Percentiles rank a stretch among this genome's conserved stretches.
Conservation (phyloP, 1,284 basidiomycete species). For the Fomitopsis schrenkii region DNA sequence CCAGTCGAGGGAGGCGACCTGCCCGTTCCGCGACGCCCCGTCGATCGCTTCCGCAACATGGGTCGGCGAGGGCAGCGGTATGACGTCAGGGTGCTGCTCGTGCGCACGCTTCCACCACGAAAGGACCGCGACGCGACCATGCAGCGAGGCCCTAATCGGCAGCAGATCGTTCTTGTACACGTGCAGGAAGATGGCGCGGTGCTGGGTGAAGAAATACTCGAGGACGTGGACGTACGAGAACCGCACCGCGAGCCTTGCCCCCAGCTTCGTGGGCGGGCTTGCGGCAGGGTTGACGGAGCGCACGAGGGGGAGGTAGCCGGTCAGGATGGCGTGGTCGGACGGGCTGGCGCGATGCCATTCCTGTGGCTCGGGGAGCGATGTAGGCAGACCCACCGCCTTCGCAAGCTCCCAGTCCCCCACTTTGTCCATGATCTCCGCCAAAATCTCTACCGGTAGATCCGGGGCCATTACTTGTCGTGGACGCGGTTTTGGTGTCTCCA, state of each 20-base stretch:
- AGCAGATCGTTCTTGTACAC: slow-evolving; percentile 63
- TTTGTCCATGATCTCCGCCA: slow-evolving; percentile 72
- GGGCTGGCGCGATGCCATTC: slow-evolving; percentile 68
- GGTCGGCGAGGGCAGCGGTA: slow-evolving; percentile 45
- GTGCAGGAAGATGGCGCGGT: slow-evolving; percentile 57
- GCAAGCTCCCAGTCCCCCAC: slow-evolving; percentile 79
- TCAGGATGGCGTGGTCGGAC: slow-evolving; percentile 66
- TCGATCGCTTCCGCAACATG: slow-evolving; percentile 64
- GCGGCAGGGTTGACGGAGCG: slow-evolving; percentile 49
- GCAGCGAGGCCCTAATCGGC: slow-evolving; percentile 67
- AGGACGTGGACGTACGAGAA: slow-evolving; percentile 75
- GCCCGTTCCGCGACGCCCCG: slow-evolving; percentile 66
- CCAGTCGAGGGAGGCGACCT: slow-evolving; percentile 66
- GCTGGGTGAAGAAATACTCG: slow-evolving; percentile 61
- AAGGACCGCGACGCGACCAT: slow-evolving; percentile 69
- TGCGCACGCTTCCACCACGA: slow-evolving; percentile 75
- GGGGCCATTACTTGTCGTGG: slow-evolving; percentile 34
- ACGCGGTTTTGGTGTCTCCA: slow-evolving; percentile 16
- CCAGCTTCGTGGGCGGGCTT: slow-evolving; percentile 61
- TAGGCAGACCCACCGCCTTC: slow-evolving; percentile 69
- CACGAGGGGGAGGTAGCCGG: slow-evolving; percentile 55
- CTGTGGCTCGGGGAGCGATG: slow-evolving; percentile 56
- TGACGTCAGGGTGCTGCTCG: slow-evolving; percentile 51
- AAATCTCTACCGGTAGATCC: slow-evolving; percentile 69
- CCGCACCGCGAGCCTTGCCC: slow-evolving; percentile 60